A percentile compares a stretch with the other conserved stretches of the same genome.
Conservation (phyloP, 345 rosid species). For the Linum trigynum region DNA sequence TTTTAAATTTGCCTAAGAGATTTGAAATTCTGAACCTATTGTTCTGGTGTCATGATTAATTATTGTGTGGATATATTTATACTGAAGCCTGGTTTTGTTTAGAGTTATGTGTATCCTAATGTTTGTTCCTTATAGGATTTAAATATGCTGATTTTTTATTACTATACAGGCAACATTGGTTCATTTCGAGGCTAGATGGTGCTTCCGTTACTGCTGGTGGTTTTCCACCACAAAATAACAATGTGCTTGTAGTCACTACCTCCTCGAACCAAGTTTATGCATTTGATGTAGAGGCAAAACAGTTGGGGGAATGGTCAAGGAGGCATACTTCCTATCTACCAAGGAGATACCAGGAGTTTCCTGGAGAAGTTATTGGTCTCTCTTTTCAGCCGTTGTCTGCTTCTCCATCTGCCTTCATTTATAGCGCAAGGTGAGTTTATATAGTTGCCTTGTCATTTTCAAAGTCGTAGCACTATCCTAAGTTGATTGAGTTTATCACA, state of each 20-base stretch:
- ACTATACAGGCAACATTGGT: slow-evolving; percentile 86
- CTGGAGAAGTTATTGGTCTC: slow-evolving; percentile 88
- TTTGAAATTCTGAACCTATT: not conserved
- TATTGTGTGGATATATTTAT: not conserved
- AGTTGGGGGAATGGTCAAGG: slow-evolving; percentile 83
- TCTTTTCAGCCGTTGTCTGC: slow-evolving; percentile 55
- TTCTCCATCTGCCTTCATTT: slow-evolving; percentile 52
- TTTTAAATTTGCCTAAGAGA: not conserved
- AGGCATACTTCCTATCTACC: slow-evolving; percentile 54
- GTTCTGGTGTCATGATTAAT: no score
- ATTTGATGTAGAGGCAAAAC: slow-evolving; percentile 83
- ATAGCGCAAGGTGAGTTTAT: slow-evolving; percentile 64
- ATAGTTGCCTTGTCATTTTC: no score
- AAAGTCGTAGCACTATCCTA: no score
- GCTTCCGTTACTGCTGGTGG: slow-evolving; percentile 91
- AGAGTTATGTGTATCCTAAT: not conserved
- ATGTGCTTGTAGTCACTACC: slow-evolving; percentile 64
- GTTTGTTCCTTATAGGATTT: not conserved
- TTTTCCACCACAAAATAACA: slow-evolving; percentile 63
- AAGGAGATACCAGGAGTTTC: slow-evolving; percentile 80
- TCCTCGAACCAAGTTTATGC: slow-evolving; percentile 78
- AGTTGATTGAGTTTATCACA: no score
- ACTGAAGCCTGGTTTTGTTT: not conserved
- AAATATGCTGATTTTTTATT: not conserved
- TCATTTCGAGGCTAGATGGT: slow-evolving; percentile 79